These are phyloP conservation scores for Tricholoma terreum DNA, from an alignment of 768 basidiomycete species.

Conservation along the genomic window DNA sequence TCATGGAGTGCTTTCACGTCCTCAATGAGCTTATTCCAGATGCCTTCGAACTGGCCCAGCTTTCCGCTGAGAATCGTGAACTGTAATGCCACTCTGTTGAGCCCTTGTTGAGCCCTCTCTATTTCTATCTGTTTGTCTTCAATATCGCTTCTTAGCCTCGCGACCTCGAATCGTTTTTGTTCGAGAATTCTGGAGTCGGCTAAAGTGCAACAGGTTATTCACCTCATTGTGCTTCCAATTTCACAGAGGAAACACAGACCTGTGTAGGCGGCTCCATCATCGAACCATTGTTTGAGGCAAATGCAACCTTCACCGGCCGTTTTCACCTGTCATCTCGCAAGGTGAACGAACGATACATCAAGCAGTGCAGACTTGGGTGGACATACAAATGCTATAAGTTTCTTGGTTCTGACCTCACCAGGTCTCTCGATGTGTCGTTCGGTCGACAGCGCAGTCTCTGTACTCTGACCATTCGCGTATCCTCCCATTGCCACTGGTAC, in stretches of 20 bases:
- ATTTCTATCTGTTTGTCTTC: neutral
- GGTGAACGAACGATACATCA: neutral
- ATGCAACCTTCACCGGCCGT: neutral
- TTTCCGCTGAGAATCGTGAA: neutral
- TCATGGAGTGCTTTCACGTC: constrained; percentile 1
- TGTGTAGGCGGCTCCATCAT: neutral
- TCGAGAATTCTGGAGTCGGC: neutral
- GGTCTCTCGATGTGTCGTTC: neutral
- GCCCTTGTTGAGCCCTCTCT: neutral
- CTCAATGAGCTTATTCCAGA: constrained; percentile 1
- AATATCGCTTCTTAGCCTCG: neutral
- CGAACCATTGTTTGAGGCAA: neutral
- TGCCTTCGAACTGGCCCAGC: constrained; percentile 1
- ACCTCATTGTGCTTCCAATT: neutral
- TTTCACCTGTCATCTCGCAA: neutral
- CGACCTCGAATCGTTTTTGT: neutral
- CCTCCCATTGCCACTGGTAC: neutral
- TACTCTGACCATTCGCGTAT: neutral
- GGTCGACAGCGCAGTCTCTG: neutral
- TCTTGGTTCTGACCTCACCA: neutral
- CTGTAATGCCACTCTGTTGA: neutral
- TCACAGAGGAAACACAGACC: neutral
- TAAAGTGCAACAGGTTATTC: neutral
- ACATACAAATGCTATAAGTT: neutral
- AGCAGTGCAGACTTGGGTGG: neutral